Evolutionary conservation across 306 rosid genomes (phyloP), one percentile per base, ranked within the genome.

Genomic region (Cucurbita pepo): DNA sequence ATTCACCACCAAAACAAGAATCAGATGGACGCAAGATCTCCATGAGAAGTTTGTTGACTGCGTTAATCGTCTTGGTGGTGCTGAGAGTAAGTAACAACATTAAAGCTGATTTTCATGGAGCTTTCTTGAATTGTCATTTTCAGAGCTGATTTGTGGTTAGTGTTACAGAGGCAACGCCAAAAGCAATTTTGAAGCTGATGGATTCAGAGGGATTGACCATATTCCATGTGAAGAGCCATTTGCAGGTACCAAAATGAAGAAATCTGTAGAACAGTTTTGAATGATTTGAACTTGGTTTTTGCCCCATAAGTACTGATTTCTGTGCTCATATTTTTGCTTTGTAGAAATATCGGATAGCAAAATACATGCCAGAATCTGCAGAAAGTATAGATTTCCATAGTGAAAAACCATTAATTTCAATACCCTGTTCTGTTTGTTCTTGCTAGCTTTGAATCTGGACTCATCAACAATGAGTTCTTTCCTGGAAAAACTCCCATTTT

Each of bases 11-110:
- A 89, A 92, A 80, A 74, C 90, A 56, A 77, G 97, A 36, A 92
- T 92, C 75, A 83, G 96, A 77, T 92, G 97, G 97, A 88, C 87
- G 73, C 96, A 88, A 78, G 97, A 88, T 74, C 97, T 92, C 80
- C 97, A 92, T 10, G 96, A 88, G 87, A 86, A 86, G 81, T 92
- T 92, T 79, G 91, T 92, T 21, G 92, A 79, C 77, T 88, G 95
- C 75, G 90, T 89, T 59, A 85, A 86, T 84, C 85, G 85, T 52
- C 96, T 92, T 30, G 97, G 96, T 54, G 97, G 97, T 3, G 84
- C 97, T 16, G 91, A 91, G 72, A 67, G 72, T 67, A 45, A 67
- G 72, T 44, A 10, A 43, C 43, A 5, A 43, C 7, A 43, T 6
- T 3, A 6, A 64, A 41, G 2, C 37, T 18, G 53, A 10, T 65